These are phyloP conservation scores for Zoysia japonica DNA, from an alignment of 176 grass and related monocot genomes.

Conservation along the genomic window DNA sequence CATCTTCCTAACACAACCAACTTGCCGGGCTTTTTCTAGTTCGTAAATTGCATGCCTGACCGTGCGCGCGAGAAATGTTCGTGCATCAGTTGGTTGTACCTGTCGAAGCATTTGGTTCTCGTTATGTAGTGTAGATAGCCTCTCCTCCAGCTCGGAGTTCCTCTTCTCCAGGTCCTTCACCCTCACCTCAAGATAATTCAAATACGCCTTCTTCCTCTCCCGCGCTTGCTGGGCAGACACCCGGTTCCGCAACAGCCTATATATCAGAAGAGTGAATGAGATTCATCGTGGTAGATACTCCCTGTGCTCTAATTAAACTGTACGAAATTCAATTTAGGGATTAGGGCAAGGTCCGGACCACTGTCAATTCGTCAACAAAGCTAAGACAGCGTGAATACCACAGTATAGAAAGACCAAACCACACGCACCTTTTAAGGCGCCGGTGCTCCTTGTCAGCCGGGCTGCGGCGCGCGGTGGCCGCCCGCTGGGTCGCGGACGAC, in stretches of 20 bases:
- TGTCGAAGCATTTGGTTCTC: conserved; percentile 93
- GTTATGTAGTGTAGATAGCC: conserved; percentile 75
- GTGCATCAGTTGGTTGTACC: background rate
- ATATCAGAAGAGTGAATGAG: background rate
- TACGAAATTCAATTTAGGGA: too few relatives aligned
- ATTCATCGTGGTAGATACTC: too few relatives aligned
- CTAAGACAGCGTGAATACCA: background rate
- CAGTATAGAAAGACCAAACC: background rate
- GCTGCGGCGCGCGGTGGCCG: conserved; percentile 45
- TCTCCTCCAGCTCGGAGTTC: conserved; percentile 79
- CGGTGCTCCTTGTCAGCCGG: conserved; percentile 85
- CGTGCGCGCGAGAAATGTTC: background rate
- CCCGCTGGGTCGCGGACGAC: conserved; percentile 35
- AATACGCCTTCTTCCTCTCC: conserved; percentile 82
- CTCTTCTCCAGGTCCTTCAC: conserved; percentile 69
- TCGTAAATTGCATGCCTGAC: background rate
- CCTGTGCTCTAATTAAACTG: too few relatives aligned
- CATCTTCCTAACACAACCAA: background rate
- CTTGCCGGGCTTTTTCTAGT: background rate
- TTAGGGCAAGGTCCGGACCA: too few relatives aligned
- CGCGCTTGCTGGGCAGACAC: conserved; percentile 83
- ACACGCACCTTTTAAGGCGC: conserved; percentile 72
- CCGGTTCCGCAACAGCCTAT: conserved; percentile 72
- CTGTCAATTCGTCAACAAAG: too few relatives aligned
- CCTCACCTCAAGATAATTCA: conserved; percentile 65